Evolutionary conservation across 1,139 yeast species (phyloP), one percentile per base, ranked within the genome.

Genomic region (Hemisphaericaspora lyxosophila): DNA sequence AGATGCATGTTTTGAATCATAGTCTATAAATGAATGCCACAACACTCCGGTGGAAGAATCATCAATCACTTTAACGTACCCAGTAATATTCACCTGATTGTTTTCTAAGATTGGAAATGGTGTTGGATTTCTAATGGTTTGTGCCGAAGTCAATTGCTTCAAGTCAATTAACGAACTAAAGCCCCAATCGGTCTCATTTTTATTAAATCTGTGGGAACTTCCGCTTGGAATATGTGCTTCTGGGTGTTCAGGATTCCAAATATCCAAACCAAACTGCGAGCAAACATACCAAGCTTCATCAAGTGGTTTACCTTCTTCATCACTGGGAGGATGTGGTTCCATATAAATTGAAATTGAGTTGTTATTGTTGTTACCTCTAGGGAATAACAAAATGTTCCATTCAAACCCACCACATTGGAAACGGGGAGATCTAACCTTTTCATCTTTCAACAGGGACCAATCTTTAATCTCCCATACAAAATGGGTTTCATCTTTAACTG

Each of bases 101-200:
- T 78, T 77, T 39, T 75, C 79, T 44, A 84, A 65, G 30, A 87
- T 52, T 4, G 60, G 48, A 38, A 49, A 46, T 16, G 47, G 37
- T 8, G 44, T 37, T 20, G 41, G 43, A 29, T 43, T 43, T 32
- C 47, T 38, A 11, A 37, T 14, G 11, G 32, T 36, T 18, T 29
- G 26, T 2, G 55, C 50, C 13, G 55, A 46, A 31, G 49, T 51
- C 36, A 85, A 66, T 38, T 70, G 69, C 39, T 80, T 73, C 14
- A 78, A 55, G 39, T 85, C 92, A 27, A 80, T 67, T 52, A 89
- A 82, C 40, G 82, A 80, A 5, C 90, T 78, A 59, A 92, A 92
- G 22, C 99, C 99, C 99, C 99, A 92, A 60, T 92, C 98, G 2
- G 88, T 76, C 43, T 87, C 96, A 38, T 73, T 71, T 13, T 79